Conservation (phyloP, 345 rosid species). For the Eucalyptus sideroxylon region DNA sequence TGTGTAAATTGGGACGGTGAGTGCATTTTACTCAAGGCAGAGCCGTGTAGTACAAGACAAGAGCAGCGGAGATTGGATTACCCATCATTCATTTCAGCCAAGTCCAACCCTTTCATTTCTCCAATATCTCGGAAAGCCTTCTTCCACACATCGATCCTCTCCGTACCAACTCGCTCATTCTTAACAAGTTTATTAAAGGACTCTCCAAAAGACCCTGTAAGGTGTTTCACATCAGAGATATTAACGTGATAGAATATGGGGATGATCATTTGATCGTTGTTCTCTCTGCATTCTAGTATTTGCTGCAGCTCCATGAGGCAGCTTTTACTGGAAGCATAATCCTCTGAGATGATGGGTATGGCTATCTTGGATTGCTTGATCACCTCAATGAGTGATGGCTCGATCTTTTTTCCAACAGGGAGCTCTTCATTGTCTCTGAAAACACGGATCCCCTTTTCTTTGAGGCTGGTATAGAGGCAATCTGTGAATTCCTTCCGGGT, state of each 20-base stretch:
- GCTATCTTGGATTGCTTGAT: background rate
- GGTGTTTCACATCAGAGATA: background rate
- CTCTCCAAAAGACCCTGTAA: background rate
- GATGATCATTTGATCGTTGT: background rate
- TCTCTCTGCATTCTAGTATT: background rate
- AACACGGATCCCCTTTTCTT: background rate
- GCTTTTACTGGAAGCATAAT: background rate
- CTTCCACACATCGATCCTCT: background rate
- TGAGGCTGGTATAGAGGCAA: background rate
- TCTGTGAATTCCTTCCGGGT: accelerated
- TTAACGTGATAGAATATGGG: background rate
- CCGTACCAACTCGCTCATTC: background rate
- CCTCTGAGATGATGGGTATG: background rate
- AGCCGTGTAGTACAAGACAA: accelerated
- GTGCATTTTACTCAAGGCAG: background rate
- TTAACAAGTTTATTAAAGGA: background rate
- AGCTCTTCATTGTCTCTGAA: background rate
- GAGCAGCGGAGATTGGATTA: background rate
- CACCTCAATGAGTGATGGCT: background rate
- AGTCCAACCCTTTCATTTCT: background rate
- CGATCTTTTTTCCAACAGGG: background rate
- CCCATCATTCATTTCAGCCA: background rate
- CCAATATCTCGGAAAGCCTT: background rate
- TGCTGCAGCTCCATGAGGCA: background rate
- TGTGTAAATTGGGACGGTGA: accelerated